phyloP scores from a whole-genome alignment of 2,329 filamentous ascomycete species.

The Neobulgaria alba region DNA sequence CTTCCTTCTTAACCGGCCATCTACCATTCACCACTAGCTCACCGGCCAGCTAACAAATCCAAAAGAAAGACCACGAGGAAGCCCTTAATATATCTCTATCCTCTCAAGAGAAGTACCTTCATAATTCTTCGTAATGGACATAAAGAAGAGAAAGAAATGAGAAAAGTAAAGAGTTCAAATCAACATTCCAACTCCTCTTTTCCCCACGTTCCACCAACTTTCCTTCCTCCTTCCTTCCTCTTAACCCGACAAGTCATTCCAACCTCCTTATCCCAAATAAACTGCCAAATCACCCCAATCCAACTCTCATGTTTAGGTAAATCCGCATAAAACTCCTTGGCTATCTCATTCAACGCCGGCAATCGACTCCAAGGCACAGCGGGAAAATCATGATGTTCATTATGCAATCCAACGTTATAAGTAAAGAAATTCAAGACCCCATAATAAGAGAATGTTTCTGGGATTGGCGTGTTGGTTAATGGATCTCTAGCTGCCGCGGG shows the following conservation, averaged over 20 bases:
- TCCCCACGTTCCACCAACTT: constrained; percentile 60
- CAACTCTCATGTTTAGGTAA: constrained; percentile 84
- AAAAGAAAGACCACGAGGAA: too few relatives aligned
- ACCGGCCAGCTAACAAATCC: too few relatives aligned
- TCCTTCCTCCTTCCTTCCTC: constrained; percentile 65
- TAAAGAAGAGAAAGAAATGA: too few relatives aligned
- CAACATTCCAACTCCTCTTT: constrained; percentile 58
- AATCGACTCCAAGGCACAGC: constrained; percentile 91
- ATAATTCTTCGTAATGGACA: too few relatives aligned
- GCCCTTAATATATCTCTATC: too few relatives aligned
- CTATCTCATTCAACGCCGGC: constrained; percentile 66
- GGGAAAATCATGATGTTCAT: constrained; percentile 98
- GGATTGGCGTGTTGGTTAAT: constrained; percentile 50
- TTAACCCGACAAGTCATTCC: constrained; percentile 91
- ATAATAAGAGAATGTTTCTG: constrained; percentile 97
- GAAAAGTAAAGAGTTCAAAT: too few relatives aligned
- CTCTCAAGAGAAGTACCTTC: too few relatives aligned
- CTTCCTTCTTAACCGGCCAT: too few relatives aligned
- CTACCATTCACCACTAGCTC: too few relatives aligned
- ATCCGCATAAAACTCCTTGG: constrained; percentile 84
- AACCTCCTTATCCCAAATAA: constrained; percentile 83
- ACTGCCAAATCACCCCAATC: constrained; percentile 90
- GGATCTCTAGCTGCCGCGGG: constrained; percentile 43
- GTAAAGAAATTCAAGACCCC: constrained; percentile 84
- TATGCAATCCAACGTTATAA: constrained; percentile 96